Evolutionary conservation across 1,284 basidiomycete species (phyloP).

Genomic region (Schizophyllum amplum): DNA sequence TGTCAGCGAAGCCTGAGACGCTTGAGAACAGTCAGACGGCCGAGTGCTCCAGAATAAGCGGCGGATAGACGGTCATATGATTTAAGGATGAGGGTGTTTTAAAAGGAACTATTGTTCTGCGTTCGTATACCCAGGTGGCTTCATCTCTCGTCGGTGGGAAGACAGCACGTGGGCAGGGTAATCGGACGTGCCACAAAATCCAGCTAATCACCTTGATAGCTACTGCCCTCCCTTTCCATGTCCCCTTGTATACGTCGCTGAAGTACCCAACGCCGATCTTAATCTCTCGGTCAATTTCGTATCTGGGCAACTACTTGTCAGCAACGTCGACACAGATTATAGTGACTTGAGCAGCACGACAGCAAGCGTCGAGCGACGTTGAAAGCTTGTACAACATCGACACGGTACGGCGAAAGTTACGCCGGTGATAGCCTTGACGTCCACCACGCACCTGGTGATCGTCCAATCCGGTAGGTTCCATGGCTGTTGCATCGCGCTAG

Average conservation of each 20-base stretch:
- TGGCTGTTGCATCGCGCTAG: constrained; percentile 12
- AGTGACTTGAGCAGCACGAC: too few species aligned
- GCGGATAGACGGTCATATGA: too few species aligned
- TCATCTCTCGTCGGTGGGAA: too few species aligned
- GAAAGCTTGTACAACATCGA: constrained; percentile 6
- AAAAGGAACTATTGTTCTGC: too few species aligned
- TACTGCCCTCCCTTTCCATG: constrained; percentile 51
- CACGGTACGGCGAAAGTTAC: too few species aligned
- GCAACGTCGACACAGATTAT: not conserved
- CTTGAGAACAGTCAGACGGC: not conserved
- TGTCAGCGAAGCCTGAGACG: not conserved
- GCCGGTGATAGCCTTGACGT: too few species aligned
- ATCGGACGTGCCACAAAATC: not conserved
- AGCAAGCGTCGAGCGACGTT: too few species aligned
- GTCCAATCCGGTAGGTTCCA: constrained; percentile 56
- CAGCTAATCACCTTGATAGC: constrained; percentile 40
- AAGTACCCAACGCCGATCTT: constrained; percentile 65
- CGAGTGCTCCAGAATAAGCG: too few species aligned
- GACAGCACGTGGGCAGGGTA: too few species aligned
- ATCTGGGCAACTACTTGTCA: constrained; percentile 17
- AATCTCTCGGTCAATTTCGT: constrained; percentile 54
- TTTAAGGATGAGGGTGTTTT: too few species aligned
- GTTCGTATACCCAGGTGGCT: too few species aligned
- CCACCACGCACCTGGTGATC: constrained; percentile 54
- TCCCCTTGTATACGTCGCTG: constrained; percentile 61